Evolutionary conservation across 2,329 filamentous ascomycete genomes (phyloP), one percentile per base, ranked within the genome.

Genomic region (Ophioceras dolichostomum): DNA sequence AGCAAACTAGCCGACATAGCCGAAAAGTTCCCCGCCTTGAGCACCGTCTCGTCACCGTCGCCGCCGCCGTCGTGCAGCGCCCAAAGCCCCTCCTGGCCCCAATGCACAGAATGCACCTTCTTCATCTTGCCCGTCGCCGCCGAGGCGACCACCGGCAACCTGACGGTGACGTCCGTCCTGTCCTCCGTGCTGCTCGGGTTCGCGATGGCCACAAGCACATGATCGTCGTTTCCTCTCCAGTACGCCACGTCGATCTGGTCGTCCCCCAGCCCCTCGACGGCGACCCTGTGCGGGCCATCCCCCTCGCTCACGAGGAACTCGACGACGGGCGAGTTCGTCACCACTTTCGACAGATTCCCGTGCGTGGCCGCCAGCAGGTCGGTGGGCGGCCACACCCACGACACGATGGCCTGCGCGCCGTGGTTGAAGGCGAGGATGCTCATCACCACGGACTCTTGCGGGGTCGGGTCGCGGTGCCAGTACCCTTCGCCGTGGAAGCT

Each of bases 401-500:
- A 56, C 3, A 67, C 56, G 17, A 65, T 53, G 4, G 53, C 59
- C 43, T 59, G 59, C 13, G 55, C 61, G n/a, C 60, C 63, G 42
- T 64, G 60, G 44, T 67, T 63, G 30, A 70, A 54, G 1, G 59
- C 61, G 12, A 68, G 49, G 17, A 58, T 47, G 37, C 56, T 58
- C 64, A 68, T 69, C 16, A 53, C 65, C 39, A 58, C 56, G 20
- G 55, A 55, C 50, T 70, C 66, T 10, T 49, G 56, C 3, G 52
- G 42, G 1, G 58, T 64, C 8, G 66, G 66, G 40, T 65, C 59
- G 10, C 65, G 53, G n/a, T 47, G 36, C 64, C 65, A 68, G 49
- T 68, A 68, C 14, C 54, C 57, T 47, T 68, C 60, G 32, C 64
- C 64, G 39, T 61, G 54, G 49, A 69, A 68, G 38, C 56, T 58